Evolutionary conservation across 2,329 filamentous ascomycete genomes (phyloP), one percentile per base, ranked within the genome.

Genomic region (Cladosporium sp.): DNA sequence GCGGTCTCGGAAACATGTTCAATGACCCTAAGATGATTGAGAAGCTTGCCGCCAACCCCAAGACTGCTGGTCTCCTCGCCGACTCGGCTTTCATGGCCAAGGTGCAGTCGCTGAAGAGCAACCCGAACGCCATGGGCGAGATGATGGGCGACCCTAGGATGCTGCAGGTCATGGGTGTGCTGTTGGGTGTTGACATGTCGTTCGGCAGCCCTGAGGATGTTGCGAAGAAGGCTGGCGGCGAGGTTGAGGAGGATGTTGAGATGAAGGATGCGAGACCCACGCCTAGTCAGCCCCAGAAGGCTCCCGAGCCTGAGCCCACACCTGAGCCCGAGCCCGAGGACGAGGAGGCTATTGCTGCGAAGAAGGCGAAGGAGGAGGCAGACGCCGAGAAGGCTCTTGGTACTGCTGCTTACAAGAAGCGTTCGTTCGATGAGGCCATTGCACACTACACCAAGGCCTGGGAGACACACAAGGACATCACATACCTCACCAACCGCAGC

Each of bases 381-480:
- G 94, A 99, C 67, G 90, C 91, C 73, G 89, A 97, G 77, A 99
- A 99, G 84, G 89, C 87, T 28, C 80, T 95, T 58, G 94, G 94
- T 58, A 99, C 93, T 13, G 91, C 94, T 66, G 87, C 88, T 74
- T 99, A 99, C 83, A 99, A 99, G 87, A 97, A 97, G 84, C 88
- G 91, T 66, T 87, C 97, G 71, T 97, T 99, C 65, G 94, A 97
- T 68, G 86, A 89, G 70, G 94, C 94, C 51, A 97, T 99, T 68
- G 85, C 87, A 71, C 91, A 99, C 78, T 99, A 99, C 80, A 83
- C 75, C 72, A 95, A 96, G 74, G 94, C 94, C 0, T 99, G 94
- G 94, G 92, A 96, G 59, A 75, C 89, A 37, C 82, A 90, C 83
- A 94, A 97, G 81, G 94, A 99, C 69, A 96, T 99, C 69, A 94